phyloP scores from a whole-genome alignment of 257 asterid genomes.

The Prunella vulgaris region DNA sequence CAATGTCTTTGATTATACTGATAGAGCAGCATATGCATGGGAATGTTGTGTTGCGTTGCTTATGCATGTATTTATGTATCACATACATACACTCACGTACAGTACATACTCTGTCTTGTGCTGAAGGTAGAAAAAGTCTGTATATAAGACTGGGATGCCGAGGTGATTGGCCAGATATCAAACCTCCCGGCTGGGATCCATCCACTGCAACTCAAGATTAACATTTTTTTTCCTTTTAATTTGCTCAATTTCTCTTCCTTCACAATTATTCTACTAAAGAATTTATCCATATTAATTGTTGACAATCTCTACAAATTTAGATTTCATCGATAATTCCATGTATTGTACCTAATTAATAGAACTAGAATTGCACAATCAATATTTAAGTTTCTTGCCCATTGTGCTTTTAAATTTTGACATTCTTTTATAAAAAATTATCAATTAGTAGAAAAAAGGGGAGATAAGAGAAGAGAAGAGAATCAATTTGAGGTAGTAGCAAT shows the following conservation, averaged over 20 bases:
- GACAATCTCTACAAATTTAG: background rate
- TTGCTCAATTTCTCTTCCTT: too few relatives aligned
- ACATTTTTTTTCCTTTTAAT: background rate
- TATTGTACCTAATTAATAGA: background rate
- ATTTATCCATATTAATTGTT: background rate
- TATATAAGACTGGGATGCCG: conserved; percentile 83
- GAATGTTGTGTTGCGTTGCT: background rate
- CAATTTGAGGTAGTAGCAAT: too few relatives aligned
- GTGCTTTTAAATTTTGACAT: background rate
- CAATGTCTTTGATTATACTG: too few relatives aligned
- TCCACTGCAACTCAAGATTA: conserved; percentile 21
- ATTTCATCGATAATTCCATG: background rate
- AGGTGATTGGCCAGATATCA: conserved; percentile 97
- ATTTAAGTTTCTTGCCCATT: too few relatives aligned
- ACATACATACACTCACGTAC: too few relatives aligned
- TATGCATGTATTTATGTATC: background rate
- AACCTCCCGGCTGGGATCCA: conserved; percentile 78
- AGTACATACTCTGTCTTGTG: background rate
- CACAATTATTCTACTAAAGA: too few relatives aligned
- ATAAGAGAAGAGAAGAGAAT: too few relatives aligned
- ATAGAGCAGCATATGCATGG: background rate
- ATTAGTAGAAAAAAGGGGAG: too few relatives aligned
- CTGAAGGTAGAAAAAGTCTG: conserved; percentile 69
- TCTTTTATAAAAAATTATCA: too few relatives aligned
- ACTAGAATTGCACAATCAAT: background rate